Evolutionary conservation across 345 rosid genomes (phyloP), one percentile per base, ranked within the genome.

Genomic region (Leavenworthia alabamica): DNA sequence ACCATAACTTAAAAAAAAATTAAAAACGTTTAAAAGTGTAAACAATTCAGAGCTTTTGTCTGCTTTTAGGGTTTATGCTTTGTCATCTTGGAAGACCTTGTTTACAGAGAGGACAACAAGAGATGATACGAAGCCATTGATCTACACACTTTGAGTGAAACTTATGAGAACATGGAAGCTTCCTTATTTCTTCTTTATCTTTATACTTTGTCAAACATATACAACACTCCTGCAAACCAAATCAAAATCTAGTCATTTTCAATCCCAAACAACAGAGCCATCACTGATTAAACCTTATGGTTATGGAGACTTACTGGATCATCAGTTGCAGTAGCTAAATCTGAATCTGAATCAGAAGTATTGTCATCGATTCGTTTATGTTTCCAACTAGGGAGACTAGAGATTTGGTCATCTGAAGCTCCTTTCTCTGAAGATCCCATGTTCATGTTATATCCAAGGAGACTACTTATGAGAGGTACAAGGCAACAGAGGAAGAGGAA

Each of bases 61-160:
- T 63, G 32, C 60, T 64, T 42, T 24, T 16, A 37, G 32, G 44
- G 12, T 2, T 31, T 64, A 40, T 1, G 16, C 3, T 22, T 46
- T 48, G 4, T 41, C 77, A 94, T 72, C 84, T 81, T 53, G 86
- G 79, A 57, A 90, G 72, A 74, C 77, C 95, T 78, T 88, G 89
- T 72, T 94, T 94, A 61, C 96, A 94, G 43, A 90, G 93, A 41
- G 99, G 99, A 67, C 99, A 94, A 65, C 96, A 90, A 58, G 97
- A 94, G 32, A 88, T 83, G 16, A 94, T 89, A 56, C 80, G 75
- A 59, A 94, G 96, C 99, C 99, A 94, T 32, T 94, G 97, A 80
- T 94, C 99, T 42, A 90, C 97, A 54, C 99, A 94, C 44, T 83
- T 83, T 46, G 78, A 83, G 68, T 94, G 99, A 74, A 94, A 94